Evolutionary conservation across 2,329 filamentous ascomycete genomes (phyloP), one percentile per base, ranked within the genome.

Genomic region (Sclerotinia spermophila): DNA sequence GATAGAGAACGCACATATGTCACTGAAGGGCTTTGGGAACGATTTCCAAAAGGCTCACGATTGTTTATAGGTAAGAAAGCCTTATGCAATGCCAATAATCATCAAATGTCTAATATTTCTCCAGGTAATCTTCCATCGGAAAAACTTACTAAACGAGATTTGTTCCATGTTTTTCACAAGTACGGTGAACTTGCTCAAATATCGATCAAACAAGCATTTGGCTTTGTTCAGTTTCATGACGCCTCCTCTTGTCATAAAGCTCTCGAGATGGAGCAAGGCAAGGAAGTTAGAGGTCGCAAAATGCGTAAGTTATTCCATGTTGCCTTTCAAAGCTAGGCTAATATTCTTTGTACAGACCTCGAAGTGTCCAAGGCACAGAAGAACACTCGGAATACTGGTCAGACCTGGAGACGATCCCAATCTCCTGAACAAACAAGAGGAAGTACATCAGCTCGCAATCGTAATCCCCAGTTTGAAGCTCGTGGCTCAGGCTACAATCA

Each of bases 191-290:
- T 99, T 61, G 95, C 94, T 2, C 96, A 99, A 79, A 96, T 98
- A 72, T 97, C 94, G 0, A 93, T 98, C 76, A 98, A 98, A 81
- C 94, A 96, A 75, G 94, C 94, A 1, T 98, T 97, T 81, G 96
- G 96, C 1, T 99, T 98, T 79, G 94, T 98, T 48, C 96, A 98
- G 79, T 99, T 96, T 75, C 86, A 97, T 74, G 90, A 93, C 42
- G 83, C 89, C 5, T 84, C 86, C 3, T 90, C 95, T 77, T 97
- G 94, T 74, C 84, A 87, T 70, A 84, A 85, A 60, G 95, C 95
- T 6, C 86, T 98, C 76, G 85, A 91, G 48, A 86, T 86, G 48
- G 89, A 97, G 72, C 93, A 98, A 81, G 93, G 92, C 15, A 87
- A 89, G 55, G 87, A 93, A 74, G 89, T 98, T 51, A 88, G 92